Evolutionary conservation across 2,329 filamentous ascomycete species (phyloP), one percentile per base, ranked within the genome.

Genomic region (Fusarium sp.): DNA sequence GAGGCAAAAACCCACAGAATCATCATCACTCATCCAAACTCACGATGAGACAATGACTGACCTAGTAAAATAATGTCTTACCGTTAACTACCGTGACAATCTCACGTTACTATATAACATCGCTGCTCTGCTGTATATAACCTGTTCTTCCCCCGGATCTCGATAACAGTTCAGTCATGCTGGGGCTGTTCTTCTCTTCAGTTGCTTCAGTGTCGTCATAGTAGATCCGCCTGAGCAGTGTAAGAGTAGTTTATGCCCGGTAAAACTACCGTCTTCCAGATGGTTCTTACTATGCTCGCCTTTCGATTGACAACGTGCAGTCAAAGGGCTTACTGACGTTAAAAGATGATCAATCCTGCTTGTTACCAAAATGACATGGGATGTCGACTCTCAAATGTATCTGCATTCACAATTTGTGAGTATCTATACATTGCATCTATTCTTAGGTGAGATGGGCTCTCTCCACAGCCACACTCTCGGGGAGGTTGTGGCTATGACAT

Each of bases 161-260:
- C 45, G 58, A 63, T 57, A n/a, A 18, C 25, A 30, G 37, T 39
- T 39, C 55, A 56, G 67, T 65, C 67, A 70, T 70, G 67, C 67
- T 64, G 58, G 41, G 26, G 52, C 19, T 12, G 25, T 34, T 52
- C 19, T 13, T 54, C 39, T 70, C 16, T 23, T 26, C 59, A 64
- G 26, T 43, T 57, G 50, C 49, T 42, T 62, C 67, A 54, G 58
- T 67, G 62, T 73, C 67, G 54, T 71, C 67, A 70, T 70, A 46
- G 67, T 46, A 62, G 68, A 68, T 63, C 62, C 63, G 67, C 53
- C 51, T 70, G 62, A 63, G 50, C 50, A 41, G 43, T 37, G 26
- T 52, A 45, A 46, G 62, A 54, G 48, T 34, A 42, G 34, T 37
- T 25, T 19, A 65, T 30, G 28, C 13, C 45, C 39, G 19, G 58